Percentiles rank a stretch among this genome's conserved stretches.
Conservation (phyloP, 352 stramenopile genomes). For the Phytopythium montanum region DNA sequence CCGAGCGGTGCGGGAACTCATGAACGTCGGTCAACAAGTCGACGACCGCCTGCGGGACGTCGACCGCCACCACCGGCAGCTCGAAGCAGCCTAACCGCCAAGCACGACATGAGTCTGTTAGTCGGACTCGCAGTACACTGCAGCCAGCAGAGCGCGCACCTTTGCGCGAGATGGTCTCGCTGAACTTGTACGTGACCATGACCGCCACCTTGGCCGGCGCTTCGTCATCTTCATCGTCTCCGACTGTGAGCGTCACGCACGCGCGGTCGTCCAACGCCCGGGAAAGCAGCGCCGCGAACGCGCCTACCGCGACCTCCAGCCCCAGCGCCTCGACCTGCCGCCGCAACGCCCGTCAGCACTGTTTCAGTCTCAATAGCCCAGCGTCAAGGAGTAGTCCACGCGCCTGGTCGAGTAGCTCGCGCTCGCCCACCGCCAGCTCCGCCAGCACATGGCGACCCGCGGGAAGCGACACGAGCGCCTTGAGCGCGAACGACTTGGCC, state of each 20-base stretch:
- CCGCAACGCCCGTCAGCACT: neutral
- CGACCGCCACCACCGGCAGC: constrained; percentile 25
- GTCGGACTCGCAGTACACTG: neutral
- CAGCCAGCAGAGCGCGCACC: neutral
- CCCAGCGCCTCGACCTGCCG: constrained; percentile 57
- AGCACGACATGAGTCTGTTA: neutral
- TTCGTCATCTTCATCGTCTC: constrained; percentile 9
- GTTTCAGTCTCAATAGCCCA: neutral
- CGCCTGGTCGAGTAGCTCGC: constrained; percentile 35
- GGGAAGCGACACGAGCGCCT: constrained; percentile 17
- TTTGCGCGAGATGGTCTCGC: constrained; percentile 44
- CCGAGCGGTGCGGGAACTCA: constrained; percentile 20
- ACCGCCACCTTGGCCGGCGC: constrained; percentile 19
- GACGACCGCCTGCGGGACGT: constrained; percentile 28
- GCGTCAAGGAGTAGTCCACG: neutral
- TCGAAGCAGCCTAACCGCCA: constrained; percentile 23
- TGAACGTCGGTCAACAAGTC: constrained; percentile 39
- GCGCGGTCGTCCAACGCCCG: constrained; percentile 35
- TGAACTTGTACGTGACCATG: constrained; percentile 64
- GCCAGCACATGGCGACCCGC: constrained; percentile 20
- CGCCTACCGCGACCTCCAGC: constrained; percentile 31
- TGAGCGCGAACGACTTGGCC: constrained; percentile 25
- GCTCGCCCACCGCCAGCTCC: constrained; percentile 26
- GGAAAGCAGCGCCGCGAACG: constrained; percentile 36
- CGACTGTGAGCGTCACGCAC: constrained; percentile 35